phyloP scores from a whole-genome alignment of 345 rosid genomes.

The Pseudoturritis turrita region DNA sequence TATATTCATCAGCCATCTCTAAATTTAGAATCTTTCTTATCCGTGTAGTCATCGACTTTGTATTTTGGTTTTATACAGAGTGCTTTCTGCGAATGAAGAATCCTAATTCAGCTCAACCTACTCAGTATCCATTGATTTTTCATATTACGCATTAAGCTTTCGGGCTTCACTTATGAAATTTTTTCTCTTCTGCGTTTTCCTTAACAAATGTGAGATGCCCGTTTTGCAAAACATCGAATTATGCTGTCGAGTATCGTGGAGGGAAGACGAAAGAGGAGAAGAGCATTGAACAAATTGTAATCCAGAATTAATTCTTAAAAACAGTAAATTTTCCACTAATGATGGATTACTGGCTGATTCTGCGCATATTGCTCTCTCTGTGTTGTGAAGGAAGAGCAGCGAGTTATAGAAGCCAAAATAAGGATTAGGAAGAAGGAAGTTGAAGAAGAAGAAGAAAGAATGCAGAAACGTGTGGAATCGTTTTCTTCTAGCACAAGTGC shows the following conservation, averaged over 20 bases:
- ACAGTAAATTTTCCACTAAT: neutral
- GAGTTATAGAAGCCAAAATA: constrained; percentile 85
- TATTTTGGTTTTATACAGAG: constrained; percentile 43
- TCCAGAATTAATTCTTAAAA: constrained; percentile 9
- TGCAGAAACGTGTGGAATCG: constrained; percentile 60
- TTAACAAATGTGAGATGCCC: constrained; percentile 71
- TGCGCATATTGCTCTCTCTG: neutral
- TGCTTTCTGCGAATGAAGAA: constrained; percentile 92
- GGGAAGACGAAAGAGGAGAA: constrained; percentile 90
- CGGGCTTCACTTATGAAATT: neutral
- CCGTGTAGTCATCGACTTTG: neutral
- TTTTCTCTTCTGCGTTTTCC: constrained; percentile 17
- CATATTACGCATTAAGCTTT: neutral
- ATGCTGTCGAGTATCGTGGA: constrained; percentile 89
- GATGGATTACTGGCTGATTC: neutral
- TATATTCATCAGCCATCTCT: neutral
- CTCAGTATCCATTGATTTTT: constrained; percentile 65
- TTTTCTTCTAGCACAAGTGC: constrained; percentile 48
- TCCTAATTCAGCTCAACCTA: constrained; percentile 73
- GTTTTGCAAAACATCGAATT: constrained; percentile 82
- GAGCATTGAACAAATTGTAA: constrained; percentile 82
- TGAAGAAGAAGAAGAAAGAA: constrained; percentile 76
- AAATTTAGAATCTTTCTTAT: neutral
- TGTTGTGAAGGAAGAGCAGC: constrained; percentile 81
- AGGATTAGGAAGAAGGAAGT: constrained; percentile 79